Evolutionary conservation across 2,329 filamentous ascomycete species (phyloP).

Genomic region (Penicillium occitanis): DNA sequence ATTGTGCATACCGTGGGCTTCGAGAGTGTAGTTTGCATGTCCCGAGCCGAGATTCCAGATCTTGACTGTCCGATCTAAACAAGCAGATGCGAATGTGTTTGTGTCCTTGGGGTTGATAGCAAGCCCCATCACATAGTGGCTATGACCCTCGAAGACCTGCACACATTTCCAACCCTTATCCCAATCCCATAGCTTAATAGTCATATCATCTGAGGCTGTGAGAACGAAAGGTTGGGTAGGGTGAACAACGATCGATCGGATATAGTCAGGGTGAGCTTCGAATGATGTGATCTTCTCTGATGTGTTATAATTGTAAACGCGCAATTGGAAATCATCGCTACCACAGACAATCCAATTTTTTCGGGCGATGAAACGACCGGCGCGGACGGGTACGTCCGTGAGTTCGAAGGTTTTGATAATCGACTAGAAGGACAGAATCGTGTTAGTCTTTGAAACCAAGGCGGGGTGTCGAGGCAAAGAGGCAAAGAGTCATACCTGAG

Average conservation of each 20-base stretch:
- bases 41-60: constrained; percentile 94
- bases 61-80: constrained; percentile 94
- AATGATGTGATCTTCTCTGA: constrained; percentile 97
- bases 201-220: constrained; percentile 97
- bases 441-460: neutral
- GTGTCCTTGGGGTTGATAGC: constrained; percentile 98
- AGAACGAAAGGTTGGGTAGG: constrained; percentile 93
- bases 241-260: constrained; percentile 93
- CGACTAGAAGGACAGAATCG: constrained; percentile 49
- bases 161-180: constrained; percentile 98
- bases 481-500: constrained; percentile 56
- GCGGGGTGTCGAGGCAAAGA: neutral
- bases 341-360: constrained; percentile 99
- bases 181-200: constrained; percentile 98
- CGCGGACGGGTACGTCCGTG: constrained; percentile 95
- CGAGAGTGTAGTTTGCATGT: constrained; percentile 94
- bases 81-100: constrained; percentile 88
- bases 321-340: constrained; percentile 83
- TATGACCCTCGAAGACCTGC: constrained; percentile 93
- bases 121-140: constrained; percentile 94
- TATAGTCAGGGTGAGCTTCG: constrained; percentile 97
- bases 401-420: constrained; percentile 99
- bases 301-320: constrained; percentile 99
- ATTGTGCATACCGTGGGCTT: constrained; percentile 66
- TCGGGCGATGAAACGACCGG: constrained; percentile 90